Evolutionary conservation across 2,329 filamentous ascomycete genomes (phyloP).

Genomic region (Cadophora sp.): DNA sequence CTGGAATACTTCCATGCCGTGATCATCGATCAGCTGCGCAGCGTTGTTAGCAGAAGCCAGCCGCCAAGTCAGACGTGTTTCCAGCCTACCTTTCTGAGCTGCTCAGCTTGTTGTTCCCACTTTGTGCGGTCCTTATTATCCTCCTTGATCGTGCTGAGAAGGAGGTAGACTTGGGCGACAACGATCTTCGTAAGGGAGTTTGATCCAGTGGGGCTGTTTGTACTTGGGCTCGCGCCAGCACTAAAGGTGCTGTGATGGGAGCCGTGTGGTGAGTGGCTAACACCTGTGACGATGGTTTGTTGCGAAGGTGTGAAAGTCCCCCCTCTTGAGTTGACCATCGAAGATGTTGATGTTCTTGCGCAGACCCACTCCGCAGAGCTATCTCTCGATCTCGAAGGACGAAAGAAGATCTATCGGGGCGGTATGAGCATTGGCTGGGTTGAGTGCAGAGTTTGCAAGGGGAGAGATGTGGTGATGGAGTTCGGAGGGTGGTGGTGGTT

Average conservation of each 20-base stretch:
- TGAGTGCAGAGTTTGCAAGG: constrained; percentile 8
- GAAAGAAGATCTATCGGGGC: constrained; percentile 45
- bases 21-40: constrained; percentile 84
- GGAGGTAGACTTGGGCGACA: constrained; percentile 91
- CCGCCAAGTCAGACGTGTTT: background rate
- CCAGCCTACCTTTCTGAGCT: constrained; percentile 81
- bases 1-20: constrained; percentile 98
- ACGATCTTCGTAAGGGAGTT: constrained; percentile 87
- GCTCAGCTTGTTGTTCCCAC: constrained; percentile 91
- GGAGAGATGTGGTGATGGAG: constrained; percentile 20
- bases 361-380: constrained; percentile 46
- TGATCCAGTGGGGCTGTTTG: constrained; percentile 53
- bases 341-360: constrained; percentile 45
- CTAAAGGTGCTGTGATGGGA: constrained; percentile 55
- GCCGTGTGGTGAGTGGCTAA: constrained; percentile 47
- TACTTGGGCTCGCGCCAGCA: constrained; percentile 46
- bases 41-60: constrained; percentile 21
- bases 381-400: constrained; percentile 45
- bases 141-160: constrained; percentile 93
- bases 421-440: constrained; percentile 40
- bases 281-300: constrained; percentile 46
- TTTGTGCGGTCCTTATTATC: constrained; percentile 82
- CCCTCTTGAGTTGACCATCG: constrained; percentile 48
- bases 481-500: constrained; percentile 4
- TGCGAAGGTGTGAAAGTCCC: constrained; percentile 48